Conservation (phyloP, 306 rosid species). For the Prunus persica region Prunus_persica_NCBIv2 NC_034014.1:13156501-13157000, state of each 20-base stretch:
- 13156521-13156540: conserved; percentile 79
- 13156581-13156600: conserved; percentile 77
- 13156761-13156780: conserved; percentile 74
- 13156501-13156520: conserved; percentile 93
- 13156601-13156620: conserved; percentile 73
- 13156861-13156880: background rate
- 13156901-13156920: conserved; percentile 33
- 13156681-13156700: conserved; percentile 68
- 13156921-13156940: conserved; percentile 69
- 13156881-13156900: conserved; percentile 1
- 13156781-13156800: conserved; percentile 87
- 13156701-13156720: conserved; percentile 57
- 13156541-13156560: conserved; percentile 70
- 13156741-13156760: conserved; percentile 65
- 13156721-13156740: conserved; percentile 62
- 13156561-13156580: conserved; percentile 74
- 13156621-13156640: conserved; percentile 66
- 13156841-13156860: background rate
- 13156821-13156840: conserved; percentile 62
- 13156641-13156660: conserved; percentile 66
- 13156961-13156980: conserved; percentile 64
- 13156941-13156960: conserved; percentile 55
- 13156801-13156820: conserved; percentile 79
- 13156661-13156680: conserved; percentile 80
- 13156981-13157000: conserved; percentile 79